phyloP scores from a whole-genome alignment of 148 eudicot species.

The Limonium bicolor region DNA sequence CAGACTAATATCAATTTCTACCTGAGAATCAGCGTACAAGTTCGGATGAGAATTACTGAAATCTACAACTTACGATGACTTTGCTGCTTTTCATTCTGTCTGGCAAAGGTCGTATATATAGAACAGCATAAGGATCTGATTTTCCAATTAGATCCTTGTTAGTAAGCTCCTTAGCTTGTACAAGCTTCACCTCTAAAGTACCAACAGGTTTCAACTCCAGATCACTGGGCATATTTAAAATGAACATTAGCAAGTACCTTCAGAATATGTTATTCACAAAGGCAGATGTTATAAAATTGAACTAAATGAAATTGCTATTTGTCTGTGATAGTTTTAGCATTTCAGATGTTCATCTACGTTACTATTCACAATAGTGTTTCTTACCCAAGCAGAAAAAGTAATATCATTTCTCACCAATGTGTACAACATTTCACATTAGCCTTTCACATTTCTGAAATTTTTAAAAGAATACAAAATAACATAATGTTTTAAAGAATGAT shows the following conservation, averaged over 20 bases:
- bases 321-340: too few species aligned
- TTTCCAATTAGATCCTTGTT: constrained; percentile 92
- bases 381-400: too few species aligned
- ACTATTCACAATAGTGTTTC: too few species aligned
- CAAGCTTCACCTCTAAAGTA: constrained; percentile 83
- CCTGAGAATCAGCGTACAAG: too few species aligned
- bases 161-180: constrained; percentile 82
- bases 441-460: too few species aligned
- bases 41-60: too few species aligned
- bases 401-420: too few species aligned
- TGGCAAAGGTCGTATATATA: constrained; percentile 67
- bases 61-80: constrained; percentile 49
- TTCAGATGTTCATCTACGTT: not conserved
- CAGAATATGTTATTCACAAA: not conserved
- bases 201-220: constrained; percentile 95
- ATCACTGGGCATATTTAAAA: constrained; percentile 34
- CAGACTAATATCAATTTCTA: not conserved
- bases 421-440: too few species aligned
- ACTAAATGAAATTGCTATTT: too few species aligned
- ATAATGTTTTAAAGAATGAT: not conserved
- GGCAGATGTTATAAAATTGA: not conserved
- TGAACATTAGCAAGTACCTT: not conserved
- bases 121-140: constrained; percentile 89
- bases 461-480: too few species aligned
- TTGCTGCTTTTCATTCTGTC: constrained; percentile 77